Base-by-base conservation (phyloP, 176 grass and related monocot genomes). In the Avena eriantha region DNA sequence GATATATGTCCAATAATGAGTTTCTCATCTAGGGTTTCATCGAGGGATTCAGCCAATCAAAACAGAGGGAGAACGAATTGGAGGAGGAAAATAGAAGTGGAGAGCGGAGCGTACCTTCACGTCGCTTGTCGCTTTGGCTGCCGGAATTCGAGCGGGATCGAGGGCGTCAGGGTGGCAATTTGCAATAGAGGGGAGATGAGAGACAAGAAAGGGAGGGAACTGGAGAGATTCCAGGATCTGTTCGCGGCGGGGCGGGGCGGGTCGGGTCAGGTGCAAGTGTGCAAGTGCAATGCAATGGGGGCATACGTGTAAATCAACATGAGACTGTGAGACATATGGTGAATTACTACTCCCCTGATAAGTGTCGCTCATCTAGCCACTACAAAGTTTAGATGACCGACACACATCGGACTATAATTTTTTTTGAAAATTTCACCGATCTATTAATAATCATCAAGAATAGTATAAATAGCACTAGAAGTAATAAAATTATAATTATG, bases 1-100 rank as follows among this genome's bases (percentile, higher is more conserved):
- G n/a, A 33, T 33, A 26, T 76, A 55, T 55, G 49, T 12, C 26
- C 16, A 77, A 35, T 55, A 76, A 33, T 17, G 8, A 76, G 24
- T 34, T 77, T 77, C 48, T 55, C 50, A 55, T 77, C 74, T 77
- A 55, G 74, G 74, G 74, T 77, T 77, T 24, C 26, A 12, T 21
- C 9, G 49, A 77, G 16, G 74, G 74, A 55, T 77, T 77, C 48
- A 10, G 9, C 74, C 74, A 21, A 55, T 21, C 74, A 54, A 77
- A 71, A 45, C 1, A 71, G 36, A 71, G 3, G 19, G 69, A 10
- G 45, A 17, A 35, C 46, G 22, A 26, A 24, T 26, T 29, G 14
- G 46, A 50, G 46, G 29, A 8, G 24, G 15, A 35, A 77, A 77
- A 77, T 77, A 55, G 50, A 77, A 19, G 49, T 3, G 74, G 0